Base-by-base conservation (phyloP, 2,329 filamentous ascomycete species). In the Colletotrichum musae region DNA sequence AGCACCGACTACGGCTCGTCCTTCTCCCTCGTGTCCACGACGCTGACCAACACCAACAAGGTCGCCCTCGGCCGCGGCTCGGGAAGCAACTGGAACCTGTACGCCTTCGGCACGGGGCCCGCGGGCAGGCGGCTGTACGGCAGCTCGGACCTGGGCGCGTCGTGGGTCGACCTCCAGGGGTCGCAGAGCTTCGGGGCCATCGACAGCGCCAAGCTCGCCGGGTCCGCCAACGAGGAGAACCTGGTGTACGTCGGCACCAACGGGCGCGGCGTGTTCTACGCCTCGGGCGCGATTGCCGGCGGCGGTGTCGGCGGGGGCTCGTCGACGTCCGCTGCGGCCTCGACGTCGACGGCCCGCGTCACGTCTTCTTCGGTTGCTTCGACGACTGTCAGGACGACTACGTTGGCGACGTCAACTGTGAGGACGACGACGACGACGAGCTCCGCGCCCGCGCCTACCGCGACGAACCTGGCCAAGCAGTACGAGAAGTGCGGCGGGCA, bases 221-320 rank as follows among this genome's bases (percentile, higher is more conserved):
- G 85, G 1, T 86, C 84, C 62, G 81, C 78, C 1, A 87, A 86
- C 58, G 79, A 79, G 7, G 80, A 80, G 4, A 80, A 81, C 0
- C 77, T 83, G 62, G 84, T 87, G 0, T 87, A 85, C 61, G 83
- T 87, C 18, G 85, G 85, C 0, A 86, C 84, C 3, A 86, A 87
- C 62, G 85, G 85, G 0, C 80, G 84, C 4, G 84, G 85, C 18
- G 84, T 84, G 3, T 80, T 86, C 60, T 82, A 75, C 54, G 68
- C 68, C 3, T 68, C 64, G 15, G 68, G 68, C 28, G 18, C 41
- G n/a, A 68, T 70, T n/a, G 32, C 66, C 36, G 68, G 64, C 18
- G 68, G 58, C 3, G 47, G 54, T 7, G 16, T 47, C 15, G 41
- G 41, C 13, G 32, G 52, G 10, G 54, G 58, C 26, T 52, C 45